These are phyloP conservation scores for Colletotrichum gigasporum DNA, from an alignment of 2,329 filamentous ascomycete species.

Conservation along the genomic window DNA sequence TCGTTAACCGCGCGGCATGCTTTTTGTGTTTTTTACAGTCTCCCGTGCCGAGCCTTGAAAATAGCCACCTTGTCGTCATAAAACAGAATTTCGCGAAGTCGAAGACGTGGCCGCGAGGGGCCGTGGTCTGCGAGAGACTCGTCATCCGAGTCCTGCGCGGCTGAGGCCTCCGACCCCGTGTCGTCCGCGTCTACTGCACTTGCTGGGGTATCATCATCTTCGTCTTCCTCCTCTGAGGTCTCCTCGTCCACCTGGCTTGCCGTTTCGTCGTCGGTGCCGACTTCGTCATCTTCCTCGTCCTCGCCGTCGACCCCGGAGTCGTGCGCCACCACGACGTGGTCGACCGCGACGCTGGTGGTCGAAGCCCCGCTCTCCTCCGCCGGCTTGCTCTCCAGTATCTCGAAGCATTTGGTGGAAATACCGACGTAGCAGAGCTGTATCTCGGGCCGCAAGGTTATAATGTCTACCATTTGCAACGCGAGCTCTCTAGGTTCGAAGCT, in stretches of 20 bases:
- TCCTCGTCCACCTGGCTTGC: conserved; percentile 41
- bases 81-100: conserved; percentile 81
- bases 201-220: conserved; percentile 44
- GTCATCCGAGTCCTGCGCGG: conserved; percentile 50
- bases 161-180: conserved; percentile 35
- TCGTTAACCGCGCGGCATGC: neutral
- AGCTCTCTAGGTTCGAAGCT: conserved; percentile 72
- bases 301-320: conserved; percentile 42
- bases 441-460: conserved; percentile 79
- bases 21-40: conserved; percentile 41
- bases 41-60: conserved; percentile 78
- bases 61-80: conserved; percentile 86
- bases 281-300: conserved; percentile 46
- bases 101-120: conserved; percentile 57
- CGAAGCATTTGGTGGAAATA: conserved; percentile 81
- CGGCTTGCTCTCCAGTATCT: conserved; percentile 74
- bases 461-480: conserved; percentile 80
- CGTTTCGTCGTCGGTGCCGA: conserved; percentile 45
- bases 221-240: conserved; percentile 38
- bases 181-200: conserved; percentile 42
- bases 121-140: conserved; percentile 58
- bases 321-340: conserved; percentile 30
- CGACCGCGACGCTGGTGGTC: conserved; percentile 25
- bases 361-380: conserved; percentile 48
- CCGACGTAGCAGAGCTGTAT: conserved; percentile 82